These are phyloP conservation scores for Hyphopichia wangnamkhiaoensis DNA, from an alignment of 1,139 yeast species.

Conservation along the genomic window DNA sequence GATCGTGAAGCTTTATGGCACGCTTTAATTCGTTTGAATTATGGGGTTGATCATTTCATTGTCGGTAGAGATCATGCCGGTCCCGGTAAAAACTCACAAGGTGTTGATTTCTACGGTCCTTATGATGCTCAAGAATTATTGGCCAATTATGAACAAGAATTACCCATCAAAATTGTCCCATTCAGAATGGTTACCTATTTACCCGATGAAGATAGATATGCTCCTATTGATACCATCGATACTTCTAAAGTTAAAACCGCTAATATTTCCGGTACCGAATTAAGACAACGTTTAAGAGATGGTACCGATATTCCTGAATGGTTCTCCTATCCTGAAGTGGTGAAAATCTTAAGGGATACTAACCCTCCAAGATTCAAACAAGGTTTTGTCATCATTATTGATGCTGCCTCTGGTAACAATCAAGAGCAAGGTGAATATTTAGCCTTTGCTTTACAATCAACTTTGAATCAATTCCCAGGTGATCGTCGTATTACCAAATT, in stretches of 20 bases:
- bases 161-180: constrained; percentile 84
- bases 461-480: constrained; percentile 85
- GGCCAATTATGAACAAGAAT: constrained; percentile 70
- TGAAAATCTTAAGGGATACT: constrained; percentile 82
- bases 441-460: constrained; percentile 83
- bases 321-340: constrained; percentile 98
- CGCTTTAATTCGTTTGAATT: constrained; percentile 93
- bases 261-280: constrained; percentile 93
- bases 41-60: constrained; percentile 95
- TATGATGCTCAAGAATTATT: constrained; percentile 94
- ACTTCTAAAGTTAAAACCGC: constrained; percentile 72
- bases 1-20: constrained; percentile 99
- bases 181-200: constrained; percentile 96
- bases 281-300: constrained; percentile 81
- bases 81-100: constrained; percentile 91
- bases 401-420: constrained; percentile 59
- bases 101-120: constrained; percentile 94
- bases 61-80: constrained; percentile 99
- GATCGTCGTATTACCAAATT: constrained; percentile 82
- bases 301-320: constrained; percentile 92
- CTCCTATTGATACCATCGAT: constrained; percentile 92
- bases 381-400: constrained; percentile 75
- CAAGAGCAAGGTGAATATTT: constrained; percentile 52
- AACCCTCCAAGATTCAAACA: constrained; percentile 91
- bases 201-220: constrained; percentile 93